Evolutionary conservation across 192 early-diverging fungal genomes (phyloP).

Genomic region (Tieghemiomyces parasiticus): DNA sequence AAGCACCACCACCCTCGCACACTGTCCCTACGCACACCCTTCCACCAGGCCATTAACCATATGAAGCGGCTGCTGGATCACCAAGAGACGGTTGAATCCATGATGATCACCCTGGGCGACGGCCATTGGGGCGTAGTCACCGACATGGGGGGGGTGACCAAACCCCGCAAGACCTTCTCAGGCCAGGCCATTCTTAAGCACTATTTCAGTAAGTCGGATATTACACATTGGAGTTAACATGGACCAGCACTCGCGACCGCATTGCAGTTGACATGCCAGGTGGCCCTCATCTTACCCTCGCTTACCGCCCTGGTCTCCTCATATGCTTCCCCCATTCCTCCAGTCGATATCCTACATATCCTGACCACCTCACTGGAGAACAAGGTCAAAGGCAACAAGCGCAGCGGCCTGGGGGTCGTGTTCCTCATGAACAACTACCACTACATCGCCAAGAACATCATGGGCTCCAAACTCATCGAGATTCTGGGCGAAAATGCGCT

Average conservation of each 20-base stretch:
- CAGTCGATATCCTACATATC: constrained; percentile 34
- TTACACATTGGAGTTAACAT: too few relatives aligned
- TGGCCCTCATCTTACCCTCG: too few relatives aligned
- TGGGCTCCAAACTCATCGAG: constrained; percentile 29
- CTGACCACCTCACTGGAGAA: constrained; percentile 41
- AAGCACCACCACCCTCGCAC: too few relatives aligned
- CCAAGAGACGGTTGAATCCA: constrained; percentile 35
- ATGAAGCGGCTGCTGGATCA: constrained; percentile 40
- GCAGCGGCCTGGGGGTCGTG: constrained; percentile 40
- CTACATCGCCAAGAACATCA: constrained; percentile 48
- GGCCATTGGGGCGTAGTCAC: constrained; percentile 28
- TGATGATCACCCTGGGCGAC: constrained; percentile 33
- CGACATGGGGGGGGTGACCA: background rate
- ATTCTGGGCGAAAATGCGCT: constrained; percentile 32
- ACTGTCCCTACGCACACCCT: too few relatives aligned
- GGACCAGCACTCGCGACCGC: too few relatives aligned
- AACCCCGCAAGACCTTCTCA: constrained; percentile 13
- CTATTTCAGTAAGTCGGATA: constrained; percentile 18
- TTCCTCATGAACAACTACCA: constrained; percentile 79
- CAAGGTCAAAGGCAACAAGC: constrained; percentile 59
- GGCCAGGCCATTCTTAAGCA: constrained; percentile 12
- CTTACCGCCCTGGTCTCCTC: too few relatives aligned
- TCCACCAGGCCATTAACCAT: constrained; percentile 39
- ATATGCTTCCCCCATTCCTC: too few relatives aligned
- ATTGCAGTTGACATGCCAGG: too few relatives aligned